Evolutionary conservation across 1,284 basidiomycete genomes (phyloP).

Genomic region (Ustilago trichophora): DNA sequence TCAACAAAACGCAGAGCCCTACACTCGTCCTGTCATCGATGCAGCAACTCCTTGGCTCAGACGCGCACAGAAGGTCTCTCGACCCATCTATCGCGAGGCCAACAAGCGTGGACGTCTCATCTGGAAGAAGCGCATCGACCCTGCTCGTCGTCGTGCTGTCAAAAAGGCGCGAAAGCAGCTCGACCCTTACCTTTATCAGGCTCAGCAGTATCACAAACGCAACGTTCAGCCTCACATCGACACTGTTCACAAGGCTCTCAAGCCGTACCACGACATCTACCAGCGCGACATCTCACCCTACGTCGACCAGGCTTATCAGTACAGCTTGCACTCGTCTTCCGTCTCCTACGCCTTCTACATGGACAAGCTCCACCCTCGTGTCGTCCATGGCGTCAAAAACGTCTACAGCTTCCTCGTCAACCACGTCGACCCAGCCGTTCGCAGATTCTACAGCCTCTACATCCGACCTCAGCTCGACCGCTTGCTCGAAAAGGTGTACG

Average conservation of each 20-base stretch:
- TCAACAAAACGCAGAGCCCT: constrained; percentile 51
- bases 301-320: constrained; percentile 43
- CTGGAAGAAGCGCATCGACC: constrained; percentile 59
- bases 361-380: constrained; percentile 56
- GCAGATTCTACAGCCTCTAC: constrained; percentile 53
- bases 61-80: constrained; percentile 36
- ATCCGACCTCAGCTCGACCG: constrained; percentile 57
- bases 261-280: constrained; percentile 62
- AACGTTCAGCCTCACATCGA: constrained; percentile 60
- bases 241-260: constrained; percentile 43
- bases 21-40: constrained; percentile 52
- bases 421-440: constrained; percentile 51
- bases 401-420: constrained; percentile 53
- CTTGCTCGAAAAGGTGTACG: constrained; percentile 49
- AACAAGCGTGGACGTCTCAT: constrained; percentile 43
- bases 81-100: constrained; percentile 47
- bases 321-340: constrained; percentile 40
- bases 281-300: constrained; percentile 64
- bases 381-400: constrained; percentile 42
- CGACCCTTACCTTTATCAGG: constrained; percentile 54
- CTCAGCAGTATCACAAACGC: constrained; percentile 53
- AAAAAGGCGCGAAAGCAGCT: constrained; percentile 49
- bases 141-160: constrained; percentile 44
- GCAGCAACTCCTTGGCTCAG: constrained; percentile 43
- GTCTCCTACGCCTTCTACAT: constrained; percentile 53